These are phyloP conservation scores for Mollisia scopiformis DNA, from an alignment of 2,329 filamentous ascomycete genomes.

Conservation along the genomic window DNA sequence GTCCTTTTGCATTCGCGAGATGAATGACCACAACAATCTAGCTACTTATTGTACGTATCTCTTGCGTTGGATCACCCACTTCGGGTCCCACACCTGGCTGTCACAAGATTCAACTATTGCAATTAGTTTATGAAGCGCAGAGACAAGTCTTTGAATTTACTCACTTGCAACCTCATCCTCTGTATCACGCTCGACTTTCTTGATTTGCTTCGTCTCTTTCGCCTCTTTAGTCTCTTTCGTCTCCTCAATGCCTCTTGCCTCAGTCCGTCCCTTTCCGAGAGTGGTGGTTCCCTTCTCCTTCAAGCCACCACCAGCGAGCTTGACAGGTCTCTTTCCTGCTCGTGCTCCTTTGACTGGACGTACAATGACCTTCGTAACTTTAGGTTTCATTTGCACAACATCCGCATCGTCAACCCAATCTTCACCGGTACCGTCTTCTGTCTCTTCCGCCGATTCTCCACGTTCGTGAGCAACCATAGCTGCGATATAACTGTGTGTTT, in stretches of 20 bases:
- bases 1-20: constrained; percentile 45
- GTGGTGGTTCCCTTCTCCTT: neutral
- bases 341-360: neutral
- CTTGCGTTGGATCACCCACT: neutral
- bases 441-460: neutral
- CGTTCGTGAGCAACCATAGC: neutral
- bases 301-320: neutral
- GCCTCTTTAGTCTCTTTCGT: neutral
- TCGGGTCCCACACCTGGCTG: neutral
- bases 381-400: neutral
- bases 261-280: too few species aligned
- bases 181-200: neutral
- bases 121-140: neutral
- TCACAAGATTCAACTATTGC: neutral
- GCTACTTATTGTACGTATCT: neutral
- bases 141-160: neutral
- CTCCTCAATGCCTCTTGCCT: neutral
- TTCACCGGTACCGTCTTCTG: neutral
- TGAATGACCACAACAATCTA: neutral
- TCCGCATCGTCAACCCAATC: neutral
- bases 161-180: neutral
- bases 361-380: too few species aligned
- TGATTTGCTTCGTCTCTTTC: neutral
- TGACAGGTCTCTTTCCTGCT: neutral
- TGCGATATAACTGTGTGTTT: neutral